Evolutionary conservation across 768 basidiomycete species (phyloP), one percentile per base, ranked within the genome.

Genomic region (Russula olivacea): DNA sequence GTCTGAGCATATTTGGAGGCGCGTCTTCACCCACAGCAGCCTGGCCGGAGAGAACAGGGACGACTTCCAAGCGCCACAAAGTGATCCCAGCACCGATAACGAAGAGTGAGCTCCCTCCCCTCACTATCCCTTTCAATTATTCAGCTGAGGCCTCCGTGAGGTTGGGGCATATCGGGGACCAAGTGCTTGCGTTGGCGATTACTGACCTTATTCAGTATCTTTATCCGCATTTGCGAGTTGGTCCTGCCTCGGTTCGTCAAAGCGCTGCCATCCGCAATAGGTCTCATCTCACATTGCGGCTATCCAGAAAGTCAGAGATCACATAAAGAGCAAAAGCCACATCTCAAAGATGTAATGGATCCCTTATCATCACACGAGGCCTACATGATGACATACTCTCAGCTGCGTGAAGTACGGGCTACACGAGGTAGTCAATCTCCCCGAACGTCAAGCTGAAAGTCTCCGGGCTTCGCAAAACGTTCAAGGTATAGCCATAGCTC

Each of bases 391-490:
- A 41, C 15, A 32, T 23, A 12, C 11, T 34, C 7, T 28, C 17
- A 62, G 62, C 17, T 23, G 51, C 43, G 62, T 58, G n/a, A 6
- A 11, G 48, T 63, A 63, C 15, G 43, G 36, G 21, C 56, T 63
- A 7, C 62, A 52, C 19, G 21, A 48, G 23, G 11, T 10, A 17
- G 57, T 58, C 10, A 34, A 48, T 12, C 30, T 61, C 8, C 45
- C 52, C 11, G 43, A 52, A 30, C 23, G 23, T 2, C 62, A 63
- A 30, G 45, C 25, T 19, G 28, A 3, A 23, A 34, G 4, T 12
- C 43, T 58, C 11, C 53, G n/a, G 38, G 7, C 41, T 23, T 23
- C 34, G n/a, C 41, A n/a, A 36, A 32, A 11, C 19, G 57, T 63
- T 8, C 50, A 41, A 58, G 62, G 62, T 63, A 58, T 21, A 28